A percentile compares a stretch with the other conserved stretches of the same genome.
These are phyloP conservation scores for Simmondsia chinensis DNA, from an alignment of 148 eudicot species.

Conservation along the genomic window DNA sequence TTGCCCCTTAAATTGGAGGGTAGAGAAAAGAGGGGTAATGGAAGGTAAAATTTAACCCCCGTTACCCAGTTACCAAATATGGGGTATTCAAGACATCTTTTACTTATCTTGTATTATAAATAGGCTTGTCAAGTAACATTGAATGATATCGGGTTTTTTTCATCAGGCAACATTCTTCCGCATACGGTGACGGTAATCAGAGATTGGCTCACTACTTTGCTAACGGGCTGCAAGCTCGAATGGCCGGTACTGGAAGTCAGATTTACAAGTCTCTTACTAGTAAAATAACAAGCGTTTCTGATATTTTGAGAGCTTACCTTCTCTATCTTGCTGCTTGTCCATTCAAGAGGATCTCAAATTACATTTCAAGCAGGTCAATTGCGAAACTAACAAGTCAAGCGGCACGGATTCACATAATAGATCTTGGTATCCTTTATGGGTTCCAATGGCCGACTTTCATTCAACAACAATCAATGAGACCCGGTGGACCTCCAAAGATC, in stretches of 20 bases:
- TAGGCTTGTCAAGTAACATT: no score
- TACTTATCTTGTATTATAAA: no score
- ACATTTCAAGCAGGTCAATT: not conserved
- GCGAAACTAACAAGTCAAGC: not conserved
- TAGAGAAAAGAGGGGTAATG: no score
- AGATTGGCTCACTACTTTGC: constrained; percentile 13
- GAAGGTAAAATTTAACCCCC: no score
- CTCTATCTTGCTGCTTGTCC: not conserved
- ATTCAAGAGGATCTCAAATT: not conserved
- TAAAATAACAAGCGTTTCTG: not conserved
- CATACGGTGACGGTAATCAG: constrained; percentile 6
- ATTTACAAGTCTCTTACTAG: not conserved
- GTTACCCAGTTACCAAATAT: no score
- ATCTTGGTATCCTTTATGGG: not conserved
- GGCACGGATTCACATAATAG: not conserved
- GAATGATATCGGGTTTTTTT: no score
- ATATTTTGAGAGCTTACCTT: not conserved
- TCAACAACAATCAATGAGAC: not conserved
- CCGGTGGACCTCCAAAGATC: not conserved
- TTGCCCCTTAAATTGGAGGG: no score
- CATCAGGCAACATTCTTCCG: constrained; percentile 14
- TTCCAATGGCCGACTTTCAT: not conserved
- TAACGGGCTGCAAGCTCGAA: constrained; percentile 11
- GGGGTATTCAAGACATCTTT: no score
- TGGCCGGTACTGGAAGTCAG: not conserved